phyloP scores from a whole-genome alignment of 225 moss, liverwort and hornwort genomes.

The Polytrichum commune region DNA sequence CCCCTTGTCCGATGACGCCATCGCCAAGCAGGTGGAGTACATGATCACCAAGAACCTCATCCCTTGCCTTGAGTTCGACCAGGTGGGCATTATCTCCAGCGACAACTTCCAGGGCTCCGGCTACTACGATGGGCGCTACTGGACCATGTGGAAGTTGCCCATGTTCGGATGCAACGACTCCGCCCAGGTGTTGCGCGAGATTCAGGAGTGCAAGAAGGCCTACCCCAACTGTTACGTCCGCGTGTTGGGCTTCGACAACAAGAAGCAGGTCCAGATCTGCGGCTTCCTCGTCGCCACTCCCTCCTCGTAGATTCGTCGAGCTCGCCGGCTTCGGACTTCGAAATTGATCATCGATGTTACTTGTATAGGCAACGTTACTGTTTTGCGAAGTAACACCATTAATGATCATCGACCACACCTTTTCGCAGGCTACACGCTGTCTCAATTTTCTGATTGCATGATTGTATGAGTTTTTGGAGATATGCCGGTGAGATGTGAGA shows the following conservation, averaged over 20 bases:
- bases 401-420: too few relatives aligned
- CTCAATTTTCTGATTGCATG: too few relatives aligned
- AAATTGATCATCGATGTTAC: too few relatives aligned
- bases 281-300: conserved; percentile 43
- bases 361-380: too few relatives aligned
- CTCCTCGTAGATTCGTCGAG: conserved; percentile 1
- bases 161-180: conserved; percentile 64
- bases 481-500: too few relatives aligned
- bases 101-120: conserved; percentile 31
- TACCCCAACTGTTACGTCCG: conserved; percentile 57
- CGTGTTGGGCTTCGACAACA: conserved; percentile 49
- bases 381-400: too few relatives aligned
- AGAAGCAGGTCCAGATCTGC: conserved; percentile 53
- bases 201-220: conserved; percentile 38
- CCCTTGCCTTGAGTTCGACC: conserved; percentile 53
- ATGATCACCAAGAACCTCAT: conserved; percentile 35
- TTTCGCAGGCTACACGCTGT: too few relatives aligned
- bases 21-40: conserved; percentile 53
- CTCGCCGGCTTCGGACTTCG: neutral
- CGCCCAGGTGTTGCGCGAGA: conserved; percentile 43
- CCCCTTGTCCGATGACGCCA: conserved; percentile 12
- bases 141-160: conserved; percentile 76
- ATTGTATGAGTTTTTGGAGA: too few relatives aligned
- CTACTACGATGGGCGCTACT: conserved; percentile 72
- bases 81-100: conserved; percentile 12